Evolutionary conservation across 495 filamentous ascomycete genomes (phyloP).

Genomic region (Podospora anserina): DNA sequence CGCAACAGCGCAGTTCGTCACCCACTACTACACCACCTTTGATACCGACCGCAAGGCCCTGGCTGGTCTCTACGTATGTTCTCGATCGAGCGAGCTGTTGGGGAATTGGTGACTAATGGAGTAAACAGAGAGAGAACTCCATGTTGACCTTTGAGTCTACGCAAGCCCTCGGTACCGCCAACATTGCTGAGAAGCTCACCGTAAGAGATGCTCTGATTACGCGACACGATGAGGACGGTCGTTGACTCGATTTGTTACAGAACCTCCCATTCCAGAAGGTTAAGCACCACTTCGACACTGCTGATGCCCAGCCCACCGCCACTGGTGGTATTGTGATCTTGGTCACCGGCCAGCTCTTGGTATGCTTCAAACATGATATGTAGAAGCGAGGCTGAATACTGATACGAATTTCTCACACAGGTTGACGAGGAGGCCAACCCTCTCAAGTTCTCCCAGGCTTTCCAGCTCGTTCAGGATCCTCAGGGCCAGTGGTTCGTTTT

Average conservation of each 20-base stretch:
- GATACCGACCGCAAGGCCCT: slow-evolving; percentile 63
- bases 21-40: slow-evolving; percentile 87
- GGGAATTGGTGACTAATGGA: background rate
- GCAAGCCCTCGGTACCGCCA: slow-evolving; percentile 53
- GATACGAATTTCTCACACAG: slow-evolving; percentile 41
- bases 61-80: slow-evolving; percentile 70
- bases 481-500: slow-evolving; percentile 72
- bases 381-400: background rate
- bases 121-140: slow-evolving; percentile 68
- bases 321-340: slow-evolving; percentile 70
- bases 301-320: slow-evolving; percentile 73
- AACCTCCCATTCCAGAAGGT: slow-evolving; percentile 76
- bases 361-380: slow-evolving; percentile 36
- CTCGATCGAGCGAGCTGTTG: too few relatives aligned
- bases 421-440: slow-evolving; percentile 76
- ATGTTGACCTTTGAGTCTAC: slow-evolving; percentile 88
- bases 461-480: slow-evolving; percentile 73
- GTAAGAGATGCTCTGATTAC: slow-evolving; percentile 42
- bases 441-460: slow-evolving; percentile 81
- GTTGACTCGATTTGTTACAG: slow-evolving; percentile 40
- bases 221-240: slow-evolving; percentile 7
- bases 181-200: slow-evolving; percentile 72
- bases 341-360: slow-evolving; percentile 78
- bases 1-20: slow-evolving; percentile 69
- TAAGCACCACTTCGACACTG: slow-evolving; percentile 61